Evolutionary conservation across 2,329 filamentous ascomycete species (phyloP).

Genomic region (Botrytis hyacinthi): DNA sequence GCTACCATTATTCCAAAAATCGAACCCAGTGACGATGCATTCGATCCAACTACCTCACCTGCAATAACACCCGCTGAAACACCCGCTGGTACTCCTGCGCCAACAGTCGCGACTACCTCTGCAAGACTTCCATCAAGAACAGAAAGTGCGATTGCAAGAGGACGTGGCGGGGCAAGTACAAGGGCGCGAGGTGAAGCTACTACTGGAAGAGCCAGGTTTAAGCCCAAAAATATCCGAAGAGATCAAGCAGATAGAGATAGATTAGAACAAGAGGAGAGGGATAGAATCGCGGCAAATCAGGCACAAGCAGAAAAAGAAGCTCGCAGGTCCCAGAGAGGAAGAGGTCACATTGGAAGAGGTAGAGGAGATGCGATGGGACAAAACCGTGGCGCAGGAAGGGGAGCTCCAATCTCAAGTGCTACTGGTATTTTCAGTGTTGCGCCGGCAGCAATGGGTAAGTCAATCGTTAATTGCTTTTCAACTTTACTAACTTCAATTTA

Average conservation of each 20-base stretch:
- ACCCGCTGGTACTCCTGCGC: conserved; percentile 34
- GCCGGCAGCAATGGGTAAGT: conserved; percentile 18
- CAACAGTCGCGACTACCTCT: conserved; percentile 35
- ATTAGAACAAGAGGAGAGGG: conserved; percentile 27
- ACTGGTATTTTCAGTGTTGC: conserved; percentile 30
- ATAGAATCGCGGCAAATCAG: conserved; percentile 25
- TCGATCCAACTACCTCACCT: conserved; percentile 36
- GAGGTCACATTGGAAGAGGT: conserved; percentile 32
- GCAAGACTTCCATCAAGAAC: conserved; percentile 21
- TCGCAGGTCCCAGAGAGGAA: conserved; percentile 25
- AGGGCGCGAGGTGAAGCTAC: conserved; percentile 25
- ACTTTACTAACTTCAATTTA: not conserved
- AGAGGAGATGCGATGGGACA: conserved; percentile 39
- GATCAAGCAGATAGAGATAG: conserved; percentile 32
- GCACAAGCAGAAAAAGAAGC: conserved; percentile 25
- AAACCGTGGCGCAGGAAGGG: conserved; percentile 21
- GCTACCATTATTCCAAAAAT: conserved; percentile 21
- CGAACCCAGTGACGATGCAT: conserved; percentile 23
- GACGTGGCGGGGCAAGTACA: conserved; percentile 12
- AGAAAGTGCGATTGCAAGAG: conserved; percentile 9
- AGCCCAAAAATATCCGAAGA: conserved; percentile 37
- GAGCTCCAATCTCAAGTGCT: conserved; percentile 24
- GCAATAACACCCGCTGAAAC: conserved; percentile 35
- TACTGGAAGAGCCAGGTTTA: conserved; percentile 36
- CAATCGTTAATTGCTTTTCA: not conserved